A percentile compares a stretch with the other conserved stretches of the same genome.
Conservation (phyloP, 73 alveolate species). For the Uronychia setigera region DNA sequence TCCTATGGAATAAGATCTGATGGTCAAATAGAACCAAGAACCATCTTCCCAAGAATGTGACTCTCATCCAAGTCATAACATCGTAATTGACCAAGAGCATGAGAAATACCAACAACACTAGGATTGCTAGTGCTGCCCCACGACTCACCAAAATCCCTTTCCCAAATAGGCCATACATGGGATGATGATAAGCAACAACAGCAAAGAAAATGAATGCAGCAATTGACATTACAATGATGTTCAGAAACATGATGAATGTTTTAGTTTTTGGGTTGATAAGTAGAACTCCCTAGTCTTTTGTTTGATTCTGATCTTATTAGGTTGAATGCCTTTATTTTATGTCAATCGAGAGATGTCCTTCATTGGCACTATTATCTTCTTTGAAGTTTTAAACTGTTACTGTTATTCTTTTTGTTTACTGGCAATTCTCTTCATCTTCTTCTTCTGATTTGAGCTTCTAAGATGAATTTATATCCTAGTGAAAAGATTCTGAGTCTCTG, state of each 20-base stretch:
- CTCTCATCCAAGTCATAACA: constrained; percentile 21
- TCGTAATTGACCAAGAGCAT: constrained; percentile 27
- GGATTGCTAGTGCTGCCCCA: constrained; percentile 33
- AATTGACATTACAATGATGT: background rate
- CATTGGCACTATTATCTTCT: too few relatives aligned
- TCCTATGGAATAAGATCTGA: constrained; percentile 14
- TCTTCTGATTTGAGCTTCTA: too few relatives aligned
- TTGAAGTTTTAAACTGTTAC: too few relatives aligned
- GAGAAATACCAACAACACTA: constrained; percentile 4
- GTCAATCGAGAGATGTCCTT: too few relatives aligned
- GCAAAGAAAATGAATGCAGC: background rate
- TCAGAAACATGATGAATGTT: background rate
- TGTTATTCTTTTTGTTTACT: too few relatives aligned
- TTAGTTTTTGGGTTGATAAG: too few relatives aligned
- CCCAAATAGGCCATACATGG: constrained; percentile 11
- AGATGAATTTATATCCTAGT: too few relatives aligned
- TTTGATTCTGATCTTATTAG: too few relatives aligned
- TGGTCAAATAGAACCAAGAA: constrained; percentile 14
- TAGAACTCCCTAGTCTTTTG: too few relatives aligned
- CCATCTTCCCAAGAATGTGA: background rate
- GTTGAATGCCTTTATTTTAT: too few relatives aligned
- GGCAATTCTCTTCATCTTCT: too few relatives aligned
- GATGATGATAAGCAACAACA: background rate
- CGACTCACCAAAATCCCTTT: constrained; percentile 6
- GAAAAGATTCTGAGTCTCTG: too few relatives aligned